Percentiles rank a stretch among this genome's conserved stretches.
Evolutionary conservation across 495 filamentous ascomycete species (phyloP).

Genomic region (Echria macrotheca): DNA sequence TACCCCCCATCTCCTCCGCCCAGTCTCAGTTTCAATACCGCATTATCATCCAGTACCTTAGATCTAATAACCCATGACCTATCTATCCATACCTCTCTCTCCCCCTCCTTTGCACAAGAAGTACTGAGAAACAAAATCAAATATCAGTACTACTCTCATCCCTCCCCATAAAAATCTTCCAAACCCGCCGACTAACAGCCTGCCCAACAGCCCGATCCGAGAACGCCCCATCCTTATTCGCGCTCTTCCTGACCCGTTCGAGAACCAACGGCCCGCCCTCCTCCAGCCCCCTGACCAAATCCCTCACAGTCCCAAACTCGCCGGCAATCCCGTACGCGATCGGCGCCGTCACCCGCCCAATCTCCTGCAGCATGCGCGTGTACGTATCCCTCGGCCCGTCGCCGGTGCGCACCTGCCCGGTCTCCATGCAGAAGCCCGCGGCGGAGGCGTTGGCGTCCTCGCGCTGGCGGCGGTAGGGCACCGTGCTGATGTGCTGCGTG

Average conservation of each 20-base stretch:
- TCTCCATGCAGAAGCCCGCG: conserved; percentile 77
- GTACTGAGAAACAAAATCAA: too few relatives aligned
- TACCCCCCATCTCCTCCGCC: too few relatives aligned
- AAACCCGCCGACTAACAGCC: conserved; percentile 64
- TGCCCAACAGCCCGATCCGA: conserved; percentile 62
- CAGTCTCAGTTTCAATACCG: too few relatives aligned
- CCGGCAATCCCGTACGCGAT: conserved; percentile 66
- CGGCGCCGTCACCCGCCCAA: conserved; percentile 64
- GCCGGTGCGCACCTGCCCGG: conserved; percentile 72
- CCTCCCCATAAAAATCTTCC: conserved; percentile 66
- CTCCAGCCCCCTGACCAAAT: conserved; percentile 55
- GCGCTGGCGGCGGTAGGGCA: conserved; percentile 57
- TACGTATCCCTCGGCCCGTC: conserved; percentile 64
- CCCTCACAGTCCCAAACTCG: conserved; percentile 53
- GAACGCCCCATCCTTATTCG: conserved; percentile 62
- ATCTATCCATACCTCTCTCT: too few relatives aligned
- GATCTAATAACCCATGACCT: too few relatives aligned
- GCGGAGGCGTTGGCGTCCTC: conserved; percentile 35
- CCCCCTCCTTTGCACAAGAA: too few relatives aligned
- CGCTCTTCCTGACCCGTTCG: conserved; percentile 59
- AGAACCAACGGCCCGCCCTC: conserved; percentile 53
- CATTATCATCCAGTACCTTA: too few relatives aligned
- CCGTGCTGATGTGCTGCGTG: conserved; percentile 73
- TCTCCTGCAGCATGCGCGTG: conserved; percentile 72
- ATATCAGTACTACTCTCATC: conserved; percentile 66